A percentile compares a stretch with the other conserved stretches of the same genome.
These are phyloP conservation scores for Hanseniaspora mollemarum DNA, from an alignment of 805 yeast species.

Conservation along the genomic window DNA sequence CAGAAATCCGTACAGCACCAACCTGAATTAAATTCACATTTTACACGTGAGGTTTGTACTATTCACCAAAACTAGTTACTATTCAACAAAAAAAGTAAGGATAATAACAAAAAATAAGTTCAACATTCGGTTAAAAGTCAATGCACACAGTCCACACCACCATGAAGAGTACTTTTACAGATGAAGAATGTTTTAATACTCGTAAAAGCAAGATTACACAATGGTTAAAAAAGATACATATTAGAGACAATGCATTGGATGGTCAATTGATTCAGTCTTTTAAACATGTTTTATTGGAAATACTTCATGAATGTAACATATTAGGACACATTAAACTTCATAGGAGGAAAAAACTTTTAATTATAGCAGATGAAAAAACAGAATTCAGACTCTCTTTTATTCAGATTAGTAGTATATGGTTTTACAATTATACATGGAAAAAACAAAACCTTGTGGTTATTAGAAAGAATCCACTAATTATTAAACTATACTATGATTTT, in stretches of 20 bases:
- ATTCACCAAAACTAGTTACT: no score
- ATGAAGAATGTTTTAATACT: no score
- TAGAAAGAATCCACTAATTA: not conserved
- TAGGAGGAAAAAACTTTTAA: not conserved
- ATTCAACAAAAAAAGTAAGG: no score
- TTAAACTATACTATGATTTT: not conserved
- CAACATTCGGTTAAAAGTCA: no score
- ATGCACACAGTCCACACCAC: no score
- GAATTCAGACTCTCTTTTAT: not conserved
- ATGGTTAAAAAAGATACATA: not conserved
- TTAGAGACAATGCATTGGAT: not conserved
- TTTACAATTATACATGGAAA: not conserved
- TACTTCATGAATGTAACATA: not conserved
- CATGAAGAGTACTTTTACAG: not conserved
- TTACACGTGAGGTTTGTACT: no score
- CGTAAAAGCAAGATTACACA: no score
- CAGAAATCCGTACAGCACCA: no score
- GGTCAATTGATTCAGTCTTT: not conserved
- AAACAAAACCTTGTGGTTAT: not conserved
- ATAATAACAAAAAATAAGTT: no score
- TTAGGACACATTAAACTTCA: not conserved
- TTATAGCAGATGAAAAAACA: not conserved
- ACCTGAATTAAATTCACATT: no score
- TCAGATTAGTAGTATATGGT: not conserved
- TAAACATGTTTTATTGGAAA: not conserved